Evolutionary conservation across 441 rosid genomes (phyloP).

Genomic region (Sinapis alba): DNA sequence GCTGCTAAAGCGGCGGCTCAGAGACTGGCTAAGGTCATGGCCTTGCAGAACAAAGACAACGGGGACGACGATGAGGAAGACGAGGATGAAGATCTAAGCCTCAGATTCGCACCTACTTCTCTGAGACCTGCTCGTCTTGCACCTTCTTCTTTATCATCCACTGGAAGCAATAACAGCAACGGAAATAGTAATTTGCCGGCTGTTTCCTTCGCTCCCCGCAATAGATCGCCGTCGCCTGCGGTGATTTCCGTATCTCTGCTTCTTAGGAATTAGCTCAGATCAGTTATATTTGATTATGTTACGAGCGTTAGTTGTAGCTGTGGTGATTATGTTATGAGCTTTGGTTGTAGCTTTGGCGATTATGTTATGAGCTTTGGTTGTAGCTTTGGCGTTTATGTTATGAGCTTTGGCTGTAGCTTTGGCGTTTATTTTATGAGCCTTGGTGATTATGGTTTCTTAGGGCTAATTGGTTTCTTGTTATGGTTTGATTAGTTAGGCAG

Average conservation of each 20-base stretch:
- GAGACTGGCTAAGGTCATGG: slow-evolving; percentile 92
- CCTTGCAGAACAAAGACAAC: slow-evolving; percentile 63
- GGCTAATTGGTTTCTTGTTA: slow-evolving; percentile 29
- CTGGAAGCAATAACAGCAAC: slow-evolving; percentile 45
- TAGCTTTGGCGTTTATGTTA: too few species aligned
- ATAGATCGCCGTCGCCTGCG: slow-evolving; percentile 94
- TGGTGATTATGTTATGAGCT: not conserved
- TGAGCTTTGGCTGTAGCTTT: too few species aligned
- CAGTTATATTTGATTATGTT: not conserved
- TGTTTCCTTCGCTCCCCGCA: slow-evolving; percentile 56
- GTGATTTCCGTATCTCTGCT: slow-evolving; percentile 42
- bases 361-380: not conserved
- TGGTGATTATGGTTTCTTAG: too few species aligned
- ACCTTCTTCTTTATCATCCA: slow-evolving; percentile 37
- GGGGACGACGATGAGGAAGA: slow-evolving; percentile 59
- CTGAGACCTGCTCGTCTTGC: slow-evolving; percentile 31
- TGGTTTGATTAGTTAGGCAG: slow-evolving; percentile 79
- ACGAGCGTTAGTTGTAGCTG: not conserved
- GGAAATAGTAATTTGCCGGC: slow-evolving; percentile 45
- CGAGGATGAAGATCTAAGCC: slow-evolving; percentile 78
- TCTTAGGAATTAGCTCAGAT: not conserved
- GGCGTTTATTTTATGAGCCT: too few species aligned
- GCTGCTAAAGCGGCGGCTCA: slow-evolving; percentile 95
- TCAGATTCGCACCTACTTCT: slow-evolving; percentile 55
- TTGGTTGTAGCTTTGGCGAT: too few species aligned